Evolutionary conservation across 2,329 filamentous ascomycete species (phyloP), one percentile per base, ranked within the genome.

Genomic region (Diaporthe vaccinii): DNA sequence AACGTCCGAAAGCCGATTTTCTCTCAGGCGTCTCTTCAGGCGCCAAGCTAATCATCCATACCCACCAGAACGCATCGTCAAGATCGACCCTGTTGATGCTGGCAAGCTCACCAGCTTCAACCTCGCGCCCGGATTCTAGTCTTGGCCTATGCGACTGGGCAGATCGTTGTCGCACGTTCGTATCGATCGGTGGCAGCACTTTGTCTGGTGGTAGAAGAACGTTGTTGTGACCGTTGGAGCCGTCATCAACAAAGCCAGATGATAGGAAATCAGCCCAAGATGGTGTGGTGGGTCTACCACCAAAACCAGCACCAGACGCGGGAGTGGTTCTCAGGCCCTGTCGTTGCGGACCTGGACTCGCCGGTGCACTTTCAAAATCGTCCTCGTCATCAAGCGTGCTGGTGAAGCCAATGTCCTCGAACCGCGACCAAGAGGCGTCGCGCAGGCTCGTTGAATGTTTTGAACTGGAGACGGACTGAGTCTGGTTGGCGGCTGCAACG

Each of bases 1-100:
- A 99, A 77, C 97, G 91, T 51, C 97, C 97, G 82, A 99, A 99
- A 0, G 96, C 95, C 8, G 96, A 93, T 83, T 99, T 99, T 76
- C 97, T 92, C 62, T 93, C 90, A 0, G 92, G 85, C 0, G 96
- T 94, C 85, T 99, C 97, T 81, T 99, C 97, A 0, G 76, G 94
- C 1, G 96, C 95, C 80, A 99, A 86, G 87, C 96, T 98, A 79
- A 92, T 97, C 89, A 99, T 98, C 97, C 97, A 99, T 5, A 98
- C 97, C 96, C 97, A 98, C 97, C 97, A 99, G 84, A 99, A 99
- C 1, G 95, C 93, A 82, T 98, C 96, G 80, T 99, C 97, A 7
- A 99, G 88, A 77, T 97, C 93, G 74, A 98, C 91, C 51, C 90
- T 90, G 34, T 91, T 94, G 81, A 99, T 98, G 82, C 95, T 98